These are phyloP conservation scores for Sphagnum fallax DNA, from an alignment of 228 moss, liverwort and hornwort species.

Conservation along the genomic window DNA sequence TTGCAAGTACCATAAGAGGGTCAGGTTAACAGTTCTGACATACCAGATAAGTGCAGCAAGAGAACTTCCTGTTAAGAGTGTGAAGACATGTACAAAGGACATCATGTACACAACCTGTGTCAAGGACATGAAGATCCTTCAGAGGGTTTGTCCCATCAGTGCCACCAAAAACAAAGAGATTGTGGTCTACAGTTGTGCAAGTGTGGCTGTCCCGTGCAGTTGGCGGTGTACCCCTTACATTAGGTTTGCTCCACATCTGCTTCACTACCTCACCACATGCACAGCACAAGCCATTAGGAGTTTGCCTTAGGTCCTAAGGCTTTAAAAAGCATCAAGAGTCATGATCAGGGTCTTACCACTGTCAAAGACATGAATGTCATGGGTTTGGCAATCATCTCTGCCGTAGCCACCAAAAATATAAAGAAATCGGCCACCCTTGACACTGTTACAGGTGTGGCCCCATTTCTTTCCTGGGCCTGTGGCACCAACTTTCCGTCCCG, in stretches of 20 bases:
- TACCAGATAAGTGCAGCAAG: too few relatives aligned
- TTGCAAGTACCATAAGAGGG: too few relatives aligned
- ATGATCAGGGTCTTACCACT: conserved; percentile 40
- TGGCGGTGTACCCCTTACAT: conserved; percentile 77
- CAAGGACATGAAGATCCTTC: conserved; percentile 84
- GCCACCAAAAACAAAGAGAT: conserved; percentile 87
- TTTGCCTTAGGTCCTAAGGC: too few relatives aligned
- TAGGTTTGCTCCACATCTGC: conserved; percentile 96
- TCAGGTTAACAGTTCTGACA: too few relatives aligned
- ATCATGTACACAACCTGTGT: conserved; percentile 44
- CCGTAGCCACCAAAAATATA: conserved; percentile 99
- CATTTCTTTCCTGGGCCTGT: conserved; percentile 95
- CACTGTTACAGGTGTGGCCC: conserved; percentile 96
- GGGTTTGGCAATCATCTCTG: conserved; percentile 94
- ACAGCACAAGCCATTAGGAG: too few relatives aligned
- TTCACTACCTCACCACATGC: conserved; percentile 33
- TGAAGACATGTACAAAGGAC: too few relatives aligned
- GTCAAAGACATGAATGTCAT: conserved; percentile 92
- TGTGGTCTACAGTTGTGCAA: conserved; percentile 69
- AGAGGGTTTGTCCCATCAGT: conserved; percentile 87
- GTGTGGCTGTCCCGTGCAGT: conserved; percentile 96
- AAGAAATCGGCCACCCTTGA: conserved; percentile 81
- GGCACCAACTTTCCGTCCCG: conserved; percentile 77
- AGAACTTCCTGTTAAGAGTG: too few relatives aligned
- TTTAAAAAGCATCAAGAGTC: neutral